Conservation (phyloP, 225 moss, liverwort and hornwort species). For the Takakia lepidozioides region DNA sequence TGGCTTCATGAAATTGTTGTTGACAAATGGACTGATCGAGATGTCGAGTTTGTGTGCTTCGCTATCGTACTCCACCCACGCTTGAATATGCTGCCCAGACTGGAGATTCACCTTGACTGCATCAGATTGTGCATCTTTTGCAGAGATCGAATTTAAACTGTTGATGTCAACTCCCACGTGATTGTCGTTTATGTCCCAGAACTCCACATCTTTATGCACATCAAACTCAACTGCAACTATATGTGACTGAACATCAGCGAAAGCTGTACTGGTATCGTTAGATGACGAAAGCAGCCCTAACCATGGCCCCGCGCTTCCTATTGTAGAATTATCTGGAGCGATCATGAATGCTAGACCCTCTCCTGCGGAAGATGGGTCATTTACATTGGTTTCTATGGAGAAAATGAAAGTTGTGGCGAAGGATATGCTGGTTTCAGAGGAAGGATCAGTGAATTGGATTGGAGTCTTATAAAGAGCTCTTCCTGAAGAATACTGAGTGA, state of each 20-base stretch:
- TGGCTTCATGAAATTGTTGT: constrained; percentile 24
- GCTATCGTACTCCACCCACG: constrained; percentile 25
- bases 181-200: constrained; percentile 18
- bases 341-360: constrained; percentile 16
- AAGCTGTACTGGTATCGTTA: constrained; percentile 3
- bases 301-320: constrained; percentile 14
- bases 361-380: neutral
- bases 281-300: constrained; percentile 9
- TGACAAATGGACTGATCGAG: constrained; percentile 14
- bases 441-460: constrained; percentile 8
- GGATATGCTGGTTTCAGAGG: constrained; percentile 4
- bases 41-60: constrained; percentile 21
- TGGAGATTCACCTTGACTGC: constrained; percentile 6
- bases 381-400: constrained; percentile 7
- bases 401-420: constrained; percentile 15
- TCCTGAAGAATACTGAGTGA: constrained; percentile 6
- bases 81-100: constrained; percentile 14
- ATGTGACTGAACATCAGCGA: constrained; percentile 2
- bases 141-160: constrained; percentile 9
- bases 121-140: constrained; percentile 7
- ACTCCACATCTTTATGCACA: constrained; percentile 12
- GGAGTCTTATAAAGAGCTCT: constrained; percentile 7
- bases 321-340: constrained; percentile 8
- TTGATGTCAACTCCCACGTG: constrained; percentile 12
- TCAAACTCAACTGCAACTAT: constrained; percentile 15